Percentiles rank a stretch among this genome's conserved stretches.
Conservation (phyloP, 345 rosid species). For the Syzygium jambos region DNA sequence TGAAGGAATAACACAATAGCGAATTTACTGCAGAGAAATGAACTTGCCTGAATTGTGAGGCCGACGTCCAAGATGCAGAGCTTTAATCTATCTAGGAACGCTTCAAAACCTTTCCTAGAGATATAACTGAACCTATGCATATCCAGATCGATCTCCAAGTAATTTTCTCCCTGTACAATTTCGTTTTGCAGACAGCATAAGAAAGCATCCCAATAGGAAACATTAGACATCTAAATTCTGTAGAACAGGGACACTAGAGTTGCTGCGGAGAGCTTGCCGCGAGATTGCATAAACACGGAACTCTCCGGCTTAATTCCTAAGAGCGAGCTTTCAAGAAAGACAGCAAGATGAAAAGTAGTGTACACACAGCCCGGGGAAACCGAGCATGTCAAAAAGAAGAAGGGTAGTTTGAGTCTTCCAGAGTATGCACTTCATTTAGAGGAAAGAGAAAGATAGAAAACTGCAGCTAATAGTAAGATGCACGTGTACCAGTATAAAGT, state of each 20-base stretch:
- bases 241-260: background rate
- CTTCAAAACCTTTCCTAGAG: conserved; percentile 85
- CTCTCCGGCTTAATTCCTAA: background rate
- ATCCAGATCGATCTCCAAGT: conserved; percentile 88
- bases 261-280: background rate
- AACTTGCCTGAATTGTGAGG: conserved; percentile 79
- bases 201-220: background rate
- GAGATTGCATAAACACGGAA: background rate
- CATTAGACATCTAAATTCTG: background rate
- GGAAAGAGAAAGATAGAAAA: background rate
- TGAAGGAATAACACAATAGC: background rate
- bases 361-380: background rate
- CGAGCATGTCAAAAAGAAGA: background rate
- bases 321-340: background rate
- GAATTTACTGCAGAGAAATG: background rate
- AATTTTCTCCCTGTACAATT: conserved; percentile 68
- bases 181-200: background rate
- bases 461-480: background rate
- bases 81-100: conserved; percentile 74
- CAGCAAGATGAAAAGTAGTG: background rate
- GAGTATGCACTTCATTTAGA: background rate
- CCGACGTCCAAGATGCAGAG: conserved; percentile 76
- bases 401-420: background rate
- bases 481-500: background rate
- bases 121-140: conserved; percentile 95